Base-by-base conservation (phyloP, 768 basidiomycete genomes). In the Porphyrellus cyaneotinctus region DNA sequence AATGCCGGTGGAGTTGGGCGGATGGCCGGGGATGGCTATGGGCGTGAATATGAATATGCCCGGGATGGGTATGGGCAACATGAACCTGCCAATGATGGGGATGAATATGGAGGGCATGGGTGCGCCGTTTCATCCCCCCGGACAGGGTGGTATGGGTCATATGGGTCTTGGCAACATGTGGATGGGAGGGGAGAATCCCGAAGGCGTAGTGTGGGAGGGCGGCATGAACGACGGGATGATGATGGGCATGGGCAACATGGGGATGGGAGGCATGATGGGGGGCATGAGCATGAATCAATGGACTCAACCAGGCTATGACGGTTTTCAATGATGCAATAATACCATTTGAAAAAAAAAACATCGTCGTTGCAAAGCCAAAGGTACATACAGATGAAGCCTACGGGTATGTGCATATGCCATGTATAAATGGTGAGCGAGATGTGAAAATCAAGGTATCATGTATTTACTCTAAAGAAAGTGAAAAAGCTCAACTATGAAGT, bases 391-490 rank as follows among this genome's bases (percentile, higher is more conserved):
- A 50, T 52, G 47, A 47, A 43, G 56, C 60, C 43, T 43, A 57
- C 31, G 59, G 63, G 61, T 67, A 68, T 63, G 44, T 42, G 49
- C 58, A 57, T 63, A 57, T 68, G 63, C 53, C 26, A 28, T 8
- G 41, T 63, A 56, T 53, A 64, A 57, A 60, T 59, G 22, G 41
- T 66, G 53, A 47, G 48, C 28, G 43, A 57, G 56, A 58, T 65
- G 57, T 57, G 4, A 48, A 11, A 36, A 62, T 63, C 62, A 64
- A 52, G 60, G 62, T 64, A 62, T 68, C 47, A n/a, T 56, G 67
- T 79, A 80, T 59, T 72, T 78, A 73, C 79, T 79, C 60, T 81
- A 78, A 23, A 56, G 51, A 30, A 60, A 54, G 70, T 9, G 20
- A 22, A 22, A 56, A 54, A 58, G n/a, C 45, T 26, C 32, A 38